phyloP scores from a whole-genome alignment of 2,329 filamentous ascomycete species.

The Neopestalotiopsis rosae region DNA sequence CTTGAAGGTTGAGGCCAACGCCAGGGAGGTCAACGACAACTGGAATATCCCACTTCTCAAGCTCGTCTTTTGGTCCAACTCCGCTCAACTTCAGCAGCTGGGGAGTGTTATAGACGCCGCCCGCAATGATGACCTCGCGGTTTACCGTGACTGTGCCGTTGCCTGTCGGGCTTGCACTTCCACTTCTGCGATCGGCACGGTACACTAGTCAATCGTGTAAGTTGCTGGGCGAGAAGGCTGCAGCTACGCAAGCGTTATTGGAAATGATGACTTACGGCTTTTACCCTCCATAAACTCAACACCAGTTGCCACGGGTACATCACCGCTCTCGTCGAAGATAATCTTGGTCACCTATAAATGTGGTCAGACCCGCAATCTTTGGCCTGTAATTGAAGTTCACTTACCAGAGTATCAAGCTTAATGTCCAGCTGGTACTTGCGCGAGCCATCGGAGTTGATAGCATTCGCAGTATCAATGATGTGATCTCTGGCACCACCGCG shows the following conservation, averaged over 20 bases:
- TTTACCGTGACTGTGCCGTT: constrained; percentile 42
- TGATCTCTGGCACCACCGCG: constrained; percentile 57
- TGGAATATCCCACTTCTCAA: constrained; percentile 41
- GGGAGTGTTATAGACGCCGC: constrained; percentile 58
- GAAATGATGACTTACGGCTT: not conserved
- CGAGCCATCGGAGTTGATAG: constrained; percentile 49
- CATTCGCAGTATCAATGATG: constrained; percentile 50
- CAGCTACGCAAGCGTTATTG: not conserved
- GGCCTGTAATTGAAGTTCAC: not conserved
- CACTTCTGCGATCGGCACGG: constrained; percentile 13
- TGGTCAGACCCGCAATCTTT: not conserved
- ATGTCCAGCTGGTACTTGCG: constrained; percentile 45
- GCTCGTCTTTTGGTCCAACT: constrained; percentile 44
- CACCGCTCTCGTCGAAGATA: constrained; percentile 1
- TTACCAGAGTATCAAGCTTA: not conserved
- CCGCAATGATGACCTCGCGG: constrained; percentile 55
- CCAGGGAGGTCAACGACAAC: constrained; percentile 58
- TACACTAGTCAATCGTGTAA: not conserved
- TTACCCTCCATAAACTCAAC: constrained; percentile 13
- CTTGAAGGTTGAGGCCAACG: constrained; percentile 63
- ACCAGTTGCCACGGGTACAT: constrained; percentile 4
- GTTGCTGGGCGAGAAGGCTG: not conserved
- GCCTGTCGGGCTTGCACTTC: constrained; percentile 28
- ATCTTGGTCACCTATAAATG: constrained; percentile 5
- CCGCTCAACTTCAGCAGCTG: constrained; percentile 58